A percentile compares a stretch with the other conserved stretches of the same genome.
Evolutionary conservation across 2,329 filamentous ascomycete species (phyloP).

Genomic region (Nothophaeocryptopus gaeumannii): DNA sequence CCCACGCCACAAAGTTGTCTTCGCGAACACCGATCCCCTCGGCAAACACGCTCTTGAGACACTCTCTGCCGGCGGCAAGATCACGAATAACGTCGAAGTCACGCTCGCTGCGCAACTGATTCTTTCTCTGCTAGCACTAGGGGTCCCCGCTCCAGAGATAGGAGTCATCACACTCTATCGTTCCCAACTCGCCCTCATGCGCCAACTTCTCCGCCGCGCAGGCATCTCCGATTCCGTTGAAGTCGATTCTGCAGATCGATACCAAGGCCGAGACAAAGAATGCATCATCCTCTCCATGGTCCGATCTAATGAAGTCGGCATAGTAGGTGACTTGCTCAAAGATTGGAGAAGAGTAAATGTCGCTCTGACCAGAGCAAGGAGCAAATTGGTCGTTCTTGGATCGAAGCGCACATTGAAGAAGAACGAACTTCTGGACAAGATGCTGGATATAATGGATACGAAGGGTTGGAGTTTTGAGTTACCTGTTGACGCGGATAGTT

Average conservation of each 20-base stretch:
- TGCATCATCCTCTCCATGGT: constrained; percentile 85
- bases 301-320: constrained; percentile 74
- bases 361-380: constrained; percentile 87
- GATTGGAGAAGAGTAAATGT: constrained; percentile 96
- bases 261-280: constrained; percentile 94
- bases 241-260: constrained; percentile 95
- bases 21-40: constrained; percentile 84
- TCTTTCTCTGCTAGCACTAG: constrained; percentile 69
- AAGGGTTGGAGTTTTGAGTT: constrained; percentile 79
- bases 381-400: constrained; percentile 85
- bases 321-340: constrained; percentile 84
- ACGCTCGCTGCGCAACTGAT: constrained; percentile 76
- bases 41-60: constrained; percentile 65
- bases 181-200: constrained; percentile 80
- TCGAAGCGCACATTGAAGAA: constrained; percentile 71
- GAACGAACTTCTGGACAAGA: constrained; percentile 71
- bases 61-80: constrained; percentile 61
- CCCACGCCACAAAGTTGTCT: constrained; percentile 71
- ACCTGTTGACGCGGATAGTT: constrained; percentile 22
- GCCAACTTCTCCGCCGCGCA: constrained; percentile 58
- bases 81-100: constrained; percentile 83
- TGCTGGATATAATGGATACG: constrained; percentile 73
- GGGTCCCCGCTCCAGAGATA: constrained; percentile 72
- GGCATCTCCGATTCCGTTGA: constrained; percentile 62
- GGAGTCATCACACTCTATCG: constrained; percentile 97